Evolutionary conservation across 2,329 filamentous ascomycete species (phyloP), one percentile per base, ranked within the genome.

Genomic region (Mariannaea sp.): DNA sequence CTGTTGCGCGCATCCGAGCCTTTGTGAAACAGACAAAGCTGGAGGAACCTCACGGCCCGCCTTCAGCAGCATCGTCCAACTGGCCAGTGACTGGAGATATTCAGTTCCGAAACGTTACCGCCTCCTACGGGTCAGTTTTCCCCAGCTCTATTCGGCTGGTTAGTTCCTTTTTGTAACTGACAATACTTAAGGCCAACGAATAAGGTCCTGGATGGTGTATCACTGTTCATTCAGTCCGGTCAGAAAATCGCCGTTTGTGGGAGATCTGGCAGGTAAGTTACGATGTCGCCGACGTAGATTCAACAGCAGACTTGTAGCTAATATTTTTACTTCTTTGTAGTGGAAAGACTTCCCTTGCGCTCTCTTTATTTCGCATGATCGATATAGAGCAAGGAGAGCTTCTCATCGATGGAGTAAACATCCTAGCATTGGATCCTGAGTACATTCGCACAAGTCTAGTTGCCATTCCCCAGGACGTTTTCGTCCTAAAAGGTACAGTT

Each of bases 11-110:
- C 6, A 57, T 66, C 7, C 62, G 53, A n/a, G 50, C 54, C 0
- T 67, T 67, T 20, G 59, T 56, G 1, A 17, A 53, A 1, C 7
- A 57, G 0, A 62, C 60, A 2, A 30, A n/a, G 0, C 55, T 48
- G 0, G 63, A 66, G 12, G 49, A 59, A 5, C 53, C 59, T 14
- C 48, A 50, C 1, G 50, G 55, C 20, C 59, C 62, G 16, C 56
- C 33, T 3, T 43, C 59, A 5, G 46, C 61, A 2, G 51, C 58
- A 24, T 86, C 90, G 7, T 87, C 90, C 49, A 87, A 87, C 66
- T 97, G 92, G 92, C 92, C 92, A 10, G 83, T 89, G 14, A 81
- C 89, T 61, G 92, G 92, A 44, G 86, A 85, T 49, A 85, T 97
- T 14, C 80, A 87, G 36, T 95, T 97, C 74, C 84, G 90, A 65